Percentiles rank a stretch among this genome's conserved stretches.
These are phyloP conservation scores for Diutina mesorugosa DNA, from an alignment of 1,139 yeast species.

Conservation along the genomic window DNA sequence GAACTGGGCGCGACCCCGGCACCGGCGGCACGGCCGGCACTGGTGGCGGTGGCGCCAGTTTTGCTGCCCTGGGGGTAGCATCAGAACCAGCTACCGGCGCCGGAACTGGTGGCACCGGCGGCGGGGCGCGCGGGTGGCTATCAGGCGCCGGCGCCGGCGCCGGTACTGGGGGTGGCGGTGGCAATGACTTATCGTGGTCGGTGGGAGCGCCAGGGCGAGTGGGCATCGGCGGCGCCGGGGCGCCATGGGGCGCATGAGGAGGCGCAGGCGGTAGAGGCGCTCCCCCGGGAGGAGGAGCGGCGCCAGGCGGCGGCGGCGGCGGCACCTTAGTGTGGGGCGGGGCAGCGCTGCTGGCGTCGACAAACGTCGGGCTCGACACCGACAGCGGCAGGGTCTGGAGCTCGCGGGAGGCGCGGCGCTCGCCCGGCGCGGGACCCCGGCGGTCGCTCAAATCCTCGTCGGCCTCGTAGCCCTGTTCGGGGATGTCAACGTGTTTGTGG, in stretches of 20 bases:
- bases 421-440: constrained; percentile 4
- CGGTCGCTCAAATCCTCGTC: constrained; percentile 33
- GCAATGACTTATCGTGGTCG: background rate
- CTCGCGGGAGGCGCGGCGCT: background rate
- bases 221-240: background rate
- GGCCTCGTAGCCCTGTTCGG: constrained; percentile 33
- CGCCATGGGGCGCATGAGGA: background rate
- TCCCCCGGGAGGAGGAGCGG: background rate
- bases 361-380: constrained; percentile 4
- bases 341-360: constrained; percentile 5
- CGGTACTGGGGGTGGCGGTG: background rate
- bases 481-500: background rate
- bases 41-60: background rate
- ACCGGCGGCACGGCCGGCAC: background rate
- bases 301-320: constrained; percentile 7
- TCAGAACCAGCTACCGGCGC: background rate
- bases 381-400: background rate
- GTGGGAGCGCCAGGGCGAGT: background rate
- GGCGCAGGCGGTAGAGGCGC: constrained; percentile 1
- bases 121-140: background rate
- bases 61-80: background rate
- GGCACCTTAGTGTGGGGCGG: constrained; percentile 5
- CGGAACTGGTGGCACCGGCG: background rate
- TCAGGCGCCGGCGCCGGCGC: background rate
- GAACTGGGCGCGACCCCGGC: background rate